Evolutionary conservation across 352 stramenopile species (phyloP).

Genomic region (Pilasporangium apinafurcum): DNA sequence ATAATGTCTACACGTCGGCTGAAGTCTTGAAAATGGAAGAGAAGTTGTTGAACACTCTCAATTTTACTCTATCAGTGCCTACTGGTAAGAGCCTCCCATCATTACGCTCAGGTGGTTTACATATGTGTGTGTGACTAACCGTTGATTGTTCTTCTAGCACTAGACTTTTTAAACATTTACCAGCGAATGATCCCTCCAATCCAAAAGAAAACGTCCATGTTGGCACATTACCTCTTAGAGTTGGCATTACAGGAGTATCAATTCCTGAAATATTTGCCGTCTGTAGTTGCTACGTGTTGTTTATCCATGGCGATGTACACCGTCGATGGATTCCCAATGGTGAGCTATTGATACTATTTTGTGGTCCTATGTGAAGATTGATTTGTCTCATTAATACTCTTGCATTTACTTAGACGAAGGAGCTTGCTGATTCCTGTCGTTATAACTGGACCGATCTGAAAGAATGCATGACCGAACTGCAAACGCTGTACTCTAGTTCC

Average conservation of each 20-base stretch:
- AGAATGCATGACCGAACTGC: slow-evolving; percentile 76
- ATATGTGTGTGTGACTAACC: background rate
- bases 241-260: slow-evolving; percentile 85
- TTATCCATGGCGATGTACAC: slow-evolving; percentile 85
- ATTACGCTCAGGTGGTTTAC: background rate
- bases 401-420: slow-evolving; percentile 43
- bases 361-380: background rate
- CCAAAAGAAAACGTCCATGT: slow-evolving; percentile 78
- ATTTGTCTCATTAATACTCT: background rate
- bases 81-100: slow-evolving; percentile 68
- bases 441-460: slow-evolving; percentile 77
- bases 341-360: slow-evolving; percentile 17
- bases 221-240: slow-evolving; percentile 87
- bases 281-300: slow-evolving; percentile 77
- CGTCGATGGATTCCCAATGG: slow-evolving; percentile 77
- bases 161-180: slow-evolving; percentile 90
- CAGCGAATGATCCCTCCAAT: slow-evolving; percentile 82
- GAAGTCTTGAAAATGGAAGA: slow-evolving; percentile 91
- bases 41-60: slow-evolving; percentile 88
- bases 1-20: slow-evolving; percentile 87
- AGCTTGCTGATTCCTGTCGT: slow-evolving; percentile 71
- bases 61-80: slow-evolving; percentile 87
- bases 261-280: slow-evolving; percentile 82
- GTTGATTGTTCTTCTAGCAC: slow-evolving; percentile 21
- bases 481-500: slow-evolving; percentile 76